Evolutionary conservation across 257 asterid species (phyloP), one percentile per base, ranked within the genome.

Genomic region (Solanum ahanhuiri): DNA sequence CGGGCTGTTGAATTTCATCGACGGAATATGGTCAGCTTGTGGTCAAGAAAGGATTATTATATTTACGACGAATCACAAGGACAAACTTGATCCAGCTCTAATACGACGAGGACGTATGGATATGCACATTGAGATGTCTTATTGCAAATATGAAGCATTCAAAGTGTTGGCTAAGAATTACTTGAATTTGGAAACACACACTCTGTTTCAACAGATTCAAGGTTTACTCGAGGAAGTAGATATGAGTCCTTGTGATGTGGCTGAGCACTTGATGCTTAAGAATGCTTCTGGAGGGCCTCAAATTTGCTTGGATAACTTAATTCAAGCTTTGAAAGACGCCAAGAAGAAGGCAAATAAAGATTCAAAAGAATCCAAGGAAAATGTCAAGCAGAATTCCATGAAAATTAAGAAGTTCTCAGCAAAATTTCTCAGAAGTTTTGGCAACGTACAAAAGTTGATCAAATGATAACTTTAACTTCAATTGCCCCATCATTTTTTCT

Each of bases 261-360:
- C 84, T 8, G 87, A 85, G 64, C 12, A 58, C 34, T 75, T 86
- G 76, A 75, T 86, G 64, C 77, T 82, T 15, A 86, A 75, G 4
- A 51, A 64, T 73, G 60, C 60, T 18, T 30, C 82, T 33, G 85
- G 39, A 8, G 86, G 88, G 15, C 82, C 54, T n/a, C 31, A 64
- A 35, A 66, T 20, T 66, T 86, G 86, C 76, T 79, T 77, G 67
- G 39, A 86, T 23, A 77, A 86, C 34, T 86, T 86, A 72, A 77
- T 86, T 23, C 71, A 79, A 14, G 88, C 85, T 10, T 64, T 79
- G 39, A 9, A 17, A 8, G 39, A 79, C 5, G 66, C 66, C 39
- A 79, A 79, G 66, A 6, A 14, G 18, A 79, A 45, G 10, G 10
- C 41, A 20, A 28, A 79, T 17, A 43, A 45, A 48, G 41, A 45